Percentiles rank a stretch among this genome's conserved stretches.
Conservation (phyloP, 2,329 filamentous ascomycete genomes). For the Trichophyton mentagrophytes region DNA sequence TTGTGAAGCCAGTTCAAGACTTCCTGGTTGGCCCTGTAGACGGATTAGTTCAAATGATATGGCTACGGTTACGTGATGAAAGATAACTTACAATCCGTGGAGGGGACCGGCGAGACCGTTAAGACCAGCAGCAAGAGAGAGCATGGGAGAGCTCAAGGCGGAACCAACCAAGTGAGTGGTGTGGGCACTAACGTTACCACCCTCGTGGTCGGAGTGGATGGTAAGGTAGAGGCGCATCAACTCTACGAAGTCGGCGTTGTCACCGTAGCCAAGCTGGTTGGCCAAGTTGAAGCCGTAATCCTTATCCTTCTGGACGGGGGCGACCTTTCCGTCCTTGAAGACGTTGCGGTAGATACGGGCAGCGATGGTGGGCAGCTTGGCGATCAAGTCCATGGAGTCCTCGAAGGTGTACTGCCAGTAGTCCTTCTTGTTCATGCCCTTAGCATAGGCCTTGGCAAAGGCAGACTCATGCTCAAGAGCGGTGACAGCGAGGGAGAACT, state of each 20-base stretch:
- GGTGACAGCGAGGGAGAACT: constrained; percentile 95
- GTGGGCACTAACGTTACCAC: constrained; percentile 96
- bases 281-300: constrained; percentile 99
- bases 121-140: constrained; percentile 89
- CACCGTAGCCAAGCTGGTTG: constrained; percentile 94
- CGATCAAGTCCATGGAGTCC: constrained; percentile 99
- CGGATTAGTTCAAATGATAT: background rate
- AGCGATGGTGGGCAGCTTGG: constrained; percentile 96
- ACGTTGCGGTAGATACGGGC: constrained; percentile 99
- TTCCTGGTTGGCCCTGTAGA: constrained; percentile 74
- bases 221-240: constrained; percentile 97
- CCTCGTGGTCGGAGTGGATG: constrained; percentile 99
- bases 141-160: constrained; percentile 92
- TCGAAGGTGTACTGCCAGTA: constrained; percentile 99
- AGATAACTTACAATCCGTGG: constrained; percentile 58
- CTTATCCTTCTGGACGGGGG: constrained; percentile 93
- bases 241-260: constrained; percentile 95
- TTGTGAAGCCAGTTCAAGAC: constrained; percentile 97
- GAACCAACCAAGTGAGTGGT: constrained; percentile 96
- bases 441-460: constrained; percentile 97
- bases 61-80: background rate
- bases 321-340: constrained; percentile 99
- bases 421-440: constrained; percentile 98
- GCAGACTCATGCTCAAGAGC: constrained; percentile 96
- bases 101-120: constrained; percentile 97